phyloP scores from a whole-genome alignment of 108 stramenopile genomes.

The Conticribra guillardii region DNA sequence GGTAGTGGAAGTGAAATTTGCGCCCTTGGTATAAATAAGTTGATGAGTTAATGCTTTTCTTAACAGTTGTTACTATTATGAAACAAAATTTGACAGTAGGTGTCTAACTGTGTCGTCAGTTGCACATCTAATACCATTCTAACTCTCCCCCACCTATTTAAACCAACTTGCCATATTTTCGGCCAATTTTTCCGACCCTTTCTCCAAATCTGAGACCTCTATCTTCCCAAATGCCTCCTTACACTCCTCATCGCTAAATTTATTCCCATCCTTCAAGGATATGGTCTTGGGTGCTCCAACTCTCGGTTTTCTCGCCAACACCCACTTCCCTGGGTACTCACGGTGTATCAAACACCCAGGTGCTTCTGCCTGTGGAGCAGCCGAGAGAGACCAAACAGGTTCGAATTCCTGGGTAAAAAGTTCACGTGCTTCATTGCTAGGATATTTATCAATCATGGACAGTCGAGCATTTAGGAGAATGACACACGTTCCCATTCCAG shows the following conservation, averaged over 20 bases:
- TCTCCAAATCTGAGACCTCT: conserved; percentile 73
- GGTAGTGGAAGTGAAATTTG: too few relatives aligned
- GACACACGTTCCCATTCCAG: conserved; percentile 80
- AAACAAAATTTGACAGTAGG: too few relatives aligned
- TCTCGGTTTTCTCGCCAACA: conserved; percentile 81
- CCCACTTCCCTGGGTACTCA: conserved; percentile 70
- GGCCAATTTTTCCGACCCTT: conserved; percentile 66
- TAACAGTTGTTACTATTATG: too few relatives aligned
- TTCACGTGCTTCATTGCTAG: conserved; percentile 52
- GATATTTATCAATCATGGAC: conserved; percentile 59
- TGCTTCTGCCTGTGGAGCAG: conserved; percentile 76
- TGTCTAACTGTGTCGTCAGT: too few relatives aligned
- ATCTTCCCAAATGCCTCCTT: conserved; percentile 55
- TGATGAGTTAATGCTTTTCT: too few relatives aligned
- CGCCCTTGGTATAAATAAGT: too few relatives aligned
- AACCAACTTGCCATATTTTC: conserved; percentile 84
- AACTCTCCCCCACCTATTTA: too few relatives aligned
- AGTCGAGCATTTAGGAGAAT: conserved; percentile 81
- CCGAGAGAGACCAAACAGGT: conserved; percentile 69
- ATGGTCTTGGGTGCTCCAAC: conserved; percentile 78
- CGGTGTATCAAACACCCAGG: conserved; percentile 76
- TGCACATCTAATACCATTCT: too few relatives aligned
- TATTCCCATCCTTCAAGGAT: conserved; percentile 37
- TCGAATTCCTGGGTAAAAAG: conserved; percentile 74
- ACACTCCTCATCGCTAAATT: conserved; percentile 64